These are phyloP conservation scores for Hypocreales sp. DNA, from an alignment of 2,329 filamentous ascomycete species.

Conservation along the genomic window DNA sequence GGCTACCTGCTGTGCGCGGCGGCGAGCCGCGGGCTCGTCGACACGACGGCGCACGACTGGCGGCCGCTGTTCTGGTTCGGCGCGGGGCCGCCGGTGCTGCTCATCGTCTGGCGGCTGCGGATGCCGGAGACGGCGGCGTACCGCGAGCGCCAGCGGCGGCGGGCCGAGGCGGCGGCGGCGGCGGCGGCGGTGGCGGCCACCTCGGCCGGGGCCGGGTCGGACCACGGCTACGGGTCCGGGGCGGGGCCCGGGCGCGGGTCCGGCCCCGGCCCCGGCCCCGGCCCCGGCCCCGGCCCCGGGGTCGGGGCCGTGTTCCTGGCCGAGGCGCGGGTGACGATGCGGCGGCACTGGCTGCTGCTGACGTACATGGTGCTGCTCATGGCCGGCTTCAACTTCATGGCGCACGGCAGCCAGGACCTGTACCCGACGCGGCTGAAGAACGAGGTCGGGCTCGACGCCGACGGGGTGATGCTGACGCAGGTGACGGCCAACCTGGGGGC, in stretches of 20 bases:
- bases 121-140: slow-evolving; percentile 69
- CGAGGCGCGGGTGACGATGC: slow-evolving; percentile 66
- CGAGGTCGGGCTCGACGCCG: slow-evolving; percentile 33
- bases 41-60: slow-evolving; percentile 70
- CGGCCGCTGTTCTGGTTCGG: slow-evolving; percentile 83
- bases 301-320: slow-evolving; percentile 59
- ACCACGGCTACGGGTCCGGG: too few relatives aligned
- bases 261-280: too few relatives aligned
- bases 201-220: too few relatives aligned
- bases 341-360: slow-evolving; percentile 66
- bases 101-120: slow-evolving; percentile 64
- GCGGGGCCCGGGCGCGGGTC: too few relatives aligned
- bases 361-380: slow-evolving; percentile 74
- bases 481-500: slow-evolving; percentile 60
- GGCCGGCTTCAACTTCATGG: slow-evolving; percentile 90
- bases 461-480: slow-evolving; percentile 52
- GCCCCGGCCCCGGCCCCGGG: too few relatives aligned
- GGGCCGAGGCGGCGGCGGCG: slow-evolving; percentile 23
- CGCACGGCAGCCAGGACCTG: slow-evolving; percentile 53
- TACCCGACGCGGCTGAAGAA: slow-evolving; percentile 45
- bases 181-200: too few relatives aligned
- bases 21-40: slow-evolving; percentile 50
- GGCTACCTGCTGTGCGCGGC: slow-evolving; percentile 48
- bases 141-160: slow-evolving; percentile 47
- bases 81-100: slow-evolving; percentile 61